phyloP scores from a whole-genome alignment of 352 stramenopile species.

The Globisporangium orthogonon region DNA sequence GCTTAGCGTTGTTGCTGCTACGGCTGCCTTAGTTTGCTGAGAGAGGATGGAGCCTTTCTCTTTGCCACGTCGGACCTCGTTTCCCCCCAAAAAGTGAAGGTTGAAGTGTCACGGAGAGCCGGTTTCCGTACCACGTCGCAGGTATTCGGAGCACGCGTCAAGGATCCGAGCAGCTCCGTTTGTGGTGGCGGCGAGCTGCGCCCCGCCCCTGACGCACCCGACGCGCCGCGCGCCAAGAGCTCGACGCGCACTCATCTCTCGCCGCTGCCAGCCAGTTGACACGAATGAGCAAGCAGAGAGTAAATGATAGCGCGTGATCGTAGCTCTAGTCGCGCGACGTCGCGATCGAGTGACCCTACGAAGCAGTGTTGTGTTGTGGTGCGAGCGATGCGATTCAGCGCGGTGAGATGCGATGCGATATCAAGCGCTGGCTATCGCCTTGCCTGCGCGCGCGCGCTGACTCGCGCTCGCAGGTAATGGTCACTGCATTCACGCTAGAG shows the following conservation, averaged over 20 bases:
- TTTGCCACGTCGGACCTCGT: neutral
- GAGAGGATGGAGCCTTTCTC: no score
- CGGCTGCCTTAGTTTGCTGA: no score
- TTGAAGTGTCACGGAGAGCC: neutral
- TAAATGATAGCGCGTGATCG: neutral
- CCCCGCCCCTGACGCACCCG: neutral
- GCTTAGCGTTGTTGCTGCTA: no score
- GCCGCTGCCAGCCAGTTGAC: neutral
- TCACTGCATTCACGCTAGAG: neutral
- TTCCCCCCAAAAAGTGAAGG: neutral
- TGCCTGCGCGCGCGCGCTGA: no score
- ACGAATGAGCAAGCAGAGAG: neutral
- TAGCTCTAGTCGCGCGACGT: neutral
- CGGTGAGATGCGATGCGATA: no score
- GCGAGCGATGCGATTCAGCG: no score
- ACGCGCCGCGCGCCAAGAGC: no score
- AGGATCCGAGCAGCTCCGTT: neutral
- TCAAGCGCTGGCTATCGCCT: no score
- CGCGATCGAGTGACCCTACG: neutral
- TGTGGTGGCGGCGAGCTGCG: neutral
- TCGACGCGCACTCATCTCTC: neutral
- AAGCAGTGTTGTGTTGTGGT: no score
- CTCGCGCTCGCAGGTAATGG: no score
- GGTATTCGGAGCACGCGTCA: neutral
- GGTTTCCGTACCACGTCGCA: neutral